phyloP scores from a whole-genome alignment of 1,284 basidiomycete species.

The Austropuccinia psidii region DNA sequence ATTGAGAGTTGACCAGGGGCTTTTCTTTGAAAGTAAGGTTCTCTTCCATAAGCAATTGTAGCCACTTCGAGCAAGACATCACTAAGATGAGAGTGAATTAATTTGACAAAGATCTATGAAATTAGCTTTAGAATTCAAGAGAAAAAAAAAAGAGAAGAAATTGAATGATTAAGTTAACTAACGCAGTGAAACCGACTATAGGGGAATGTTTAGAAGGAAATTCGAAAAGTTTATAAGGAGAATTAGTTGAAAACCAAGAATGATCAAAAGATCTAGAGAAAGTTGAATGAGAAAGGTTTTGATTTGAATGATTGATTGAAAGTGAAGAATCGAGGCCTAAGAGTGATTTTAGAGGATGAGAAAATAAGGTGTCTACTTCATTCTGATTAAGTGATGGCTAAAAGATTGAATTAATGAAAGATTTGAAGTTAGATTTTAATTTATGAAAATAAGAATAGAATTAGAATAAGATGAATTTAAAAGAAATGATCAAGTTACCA shows the following conservation, averaged over 20 bases:
- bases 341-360: constrained; percentile 12
- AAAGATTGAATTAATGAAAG: too few relatives aligned
- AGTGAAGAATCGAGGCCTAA: not conserved
- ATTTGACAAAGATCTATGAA: not conserved
- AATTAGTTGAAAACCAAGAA: constrained; percentile 15
- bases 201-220: constrained; percentile 24
- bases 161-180: not conserved
- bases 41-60: constrained; percentile 5
- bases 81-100: not conserved
- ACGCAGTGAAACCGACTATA: constrained; percentile 30
- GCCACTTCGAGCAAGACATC: constrained; percentile 23
- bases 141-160: not conserved
- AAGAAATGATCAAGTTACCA: not conserved
- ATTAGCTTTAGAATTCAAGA: not conserved
- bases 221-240: constrained; percentile 21
- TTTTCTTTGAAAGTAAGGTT: constrained; percentile 10
- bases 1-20: not conserved
- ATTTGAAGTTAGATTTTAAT: too few relatives aligned
- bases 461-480: not conserved
- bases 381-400: constrained; percentile 22
- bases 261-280: not conserved
- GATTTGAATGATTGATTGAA: not conserved
- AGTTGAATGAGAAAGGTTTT: not conserved
- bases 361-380: constrained; percentile 23
- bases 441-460: too few relatives aligned